These are phyloP conservation scores for Glomus cerebriforme DNA, from an alignment of 192 early-diverging fungal species.

Conservation along the genomic window DNA sequence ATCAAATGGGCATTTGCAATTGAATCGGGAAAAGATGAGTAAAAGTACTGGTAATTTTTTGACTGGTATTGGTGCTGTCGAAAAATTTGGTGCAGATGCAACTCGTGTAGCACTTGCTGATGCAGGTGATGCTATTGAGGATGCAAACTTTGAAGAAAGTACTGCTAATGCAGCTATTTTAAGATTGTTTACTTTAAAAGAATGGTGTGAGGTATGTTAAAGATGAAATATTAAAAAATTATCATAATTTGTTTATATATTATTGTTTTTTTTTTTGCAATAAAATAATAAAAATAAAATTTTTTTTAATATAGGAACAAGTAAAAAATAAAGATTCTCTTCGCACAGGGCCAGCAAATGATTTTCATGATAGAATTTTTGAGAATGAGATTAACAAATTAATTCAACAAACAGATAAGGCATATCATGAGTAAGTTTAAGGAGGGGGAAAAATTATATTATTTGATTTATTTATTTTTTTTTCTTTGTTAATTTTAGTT, in stretches of 20 bases:
- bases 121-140: conserved; percentile 94
- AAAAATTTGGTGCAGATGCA: conserved; percentile 94
- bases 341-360: conserved; percentile 51
- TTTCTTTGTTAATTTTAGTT: conserved; percentile 37
- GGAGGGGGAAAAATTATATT: neutral
- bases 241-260: too few relatives aligned
- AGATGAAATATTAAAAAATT: too few relatives aligned
- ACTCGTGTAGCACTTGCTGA: conserved; percentile 93
- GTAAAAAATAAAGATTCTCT: conserved; percentile 46
- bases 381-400: conserved; percentile 84
- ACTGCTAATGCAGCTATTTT: conserved; percentile 96
- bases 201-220: conserved; percentile 79
- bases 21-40: conserved; percentile 97
- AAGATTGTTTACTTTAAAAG: conserved; percentile 83
- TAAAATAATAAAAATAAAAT: neutral
- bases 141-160: conserved; percentile 97
- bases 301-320: conserved; percentile 53
- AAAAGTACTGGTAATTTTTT: conserved; percentile 98
- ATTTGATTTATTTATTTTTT: neutral
- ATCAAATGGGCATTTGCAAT: conserved; percentile 91
- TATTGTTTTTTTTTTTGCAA: too few relatives aligned
- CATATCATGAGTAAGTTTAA: conserved; percentile 60
- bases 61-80: conserved; percentile 75
- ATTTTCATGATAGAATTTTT: conserved; percentile 91
- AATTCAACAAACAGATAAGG: conserved; percentile 63